Evolutionary conservation across 192 early-diverging fungal genomes (phyloP), one percentile per base, ranked within the genome.

Genomic region (Ambispora gerdemannii): DNA sequence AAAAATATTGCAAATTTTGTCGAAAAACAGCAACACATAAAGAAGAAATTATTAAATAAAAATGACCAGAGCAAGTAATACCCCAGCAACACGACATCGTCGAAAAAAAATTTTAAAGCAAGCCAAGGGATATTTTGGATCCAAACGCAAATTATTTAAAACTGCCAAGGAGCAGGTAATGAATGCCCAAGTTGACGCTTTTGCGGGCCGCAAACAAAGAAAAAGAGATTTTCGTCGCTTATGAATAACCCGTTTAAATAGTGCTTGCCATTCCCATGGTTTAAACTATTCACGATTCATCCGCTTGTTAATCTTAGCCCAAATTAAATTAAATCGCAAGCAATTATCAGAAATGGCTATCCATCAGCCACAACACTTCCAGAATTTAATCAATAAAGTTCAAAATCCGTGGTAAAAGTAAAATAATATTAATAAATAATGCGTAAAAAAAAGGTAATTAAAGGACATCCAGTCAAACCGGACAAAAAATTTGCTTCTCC

Each of bases 11-110:
- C 30, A 38, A 38, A 31, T 63, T 63, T 38, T 63, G 61, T 15
- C 61, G 38, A 38, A 63, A 63, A 63, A 63, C 61, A 0, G 11
- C 1, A 63, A 25, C 32, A 8, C 61, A 63, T n/a, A 63, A 63
- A 63, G 61, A 63, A 31, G 61, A 63, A 11, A 63, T 63, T 63
- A 63, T 63, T 63, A 63, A 63, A 43, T 43, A 63, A 35, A 63
- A 38, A 61, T 62, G 60, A 33, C 60, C 2, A 28, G 60, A 62
- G 60, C 31, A 62, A 62, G 1, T 1, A 62, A 62, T 62, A 56
- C 32, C 31, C 60, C 60, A 0, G 60, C 32, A 4, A 62, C 60
- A 1, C 60, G 32, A 3, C 60, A 34, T 3, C 60, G 60, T 35
- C 60, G 60, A 1, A n/a, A n/a, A n/a, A n/a, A n/a, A n/a, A n/a